Evolutionary conservation across 208 protist genomes (phyloP).

Genomic region (Acanthamoeba rhysodes): DNA sequence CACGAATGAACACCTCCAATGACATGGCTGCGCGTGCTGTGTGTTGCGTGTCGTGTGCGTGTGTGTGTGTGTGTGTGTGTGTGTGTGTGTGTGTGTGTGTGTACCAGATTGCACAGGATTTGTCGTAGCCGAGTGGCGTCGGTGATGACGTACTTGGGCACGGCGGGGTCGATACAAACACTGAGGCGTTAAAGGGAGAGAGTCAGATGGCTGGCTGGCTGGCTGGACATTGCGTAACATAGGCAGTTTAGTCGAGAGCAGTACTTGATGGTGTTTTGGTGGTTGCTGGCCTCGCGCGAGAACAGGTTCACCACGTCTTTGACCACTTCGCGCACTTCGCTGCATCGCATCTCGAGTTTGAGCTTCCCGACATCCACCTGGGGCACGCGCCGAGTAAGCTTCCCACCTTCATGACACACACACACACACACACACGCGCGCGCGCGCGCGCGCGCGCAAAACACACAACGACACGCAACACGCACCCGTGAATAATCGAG

Average conservation of each 20-base stretch:
- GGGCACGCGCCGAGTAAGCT: too few relatives aligned
- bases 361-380: conserved; percentile 16
- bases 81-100: too few relatives aligned
- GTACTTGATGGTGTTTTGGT: neutral
- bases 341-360: neutral
- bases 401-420: neutral
- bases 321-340: conserved; percentile 18
- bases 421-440: neutral
- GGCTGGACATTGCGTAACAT: too few relatives aligned
- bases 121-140: conserved; percentile 8
- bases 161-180: neutral
- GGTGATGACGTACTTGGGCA: conserved; percentile 3
- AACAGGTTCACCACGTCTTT: conserved; percentile 3
- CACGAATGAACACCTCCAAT: neutral
- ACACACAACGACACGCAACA: too few relatives aligned
- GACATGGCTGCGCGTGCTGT: too few relatives aligned
- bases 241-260: too few relatives aligned
- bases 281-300: conserved; percentile 27
- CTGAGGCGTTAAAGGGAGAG: too few relatives aligned
- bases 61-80: neutral
- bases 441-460: too few relatives aligned
- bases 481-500: conserved; percentile 17
- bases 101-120: conserved; percentile 43
- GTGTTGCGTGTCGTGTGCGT: too few relatives aligned
- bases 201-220: too few relatives aligned